These are phyloP conservation scores for Talaromyces borbonicus DNA, from an alignment of 495 filamentous ascomycete species.

Conservation along the genomic window DNA sequence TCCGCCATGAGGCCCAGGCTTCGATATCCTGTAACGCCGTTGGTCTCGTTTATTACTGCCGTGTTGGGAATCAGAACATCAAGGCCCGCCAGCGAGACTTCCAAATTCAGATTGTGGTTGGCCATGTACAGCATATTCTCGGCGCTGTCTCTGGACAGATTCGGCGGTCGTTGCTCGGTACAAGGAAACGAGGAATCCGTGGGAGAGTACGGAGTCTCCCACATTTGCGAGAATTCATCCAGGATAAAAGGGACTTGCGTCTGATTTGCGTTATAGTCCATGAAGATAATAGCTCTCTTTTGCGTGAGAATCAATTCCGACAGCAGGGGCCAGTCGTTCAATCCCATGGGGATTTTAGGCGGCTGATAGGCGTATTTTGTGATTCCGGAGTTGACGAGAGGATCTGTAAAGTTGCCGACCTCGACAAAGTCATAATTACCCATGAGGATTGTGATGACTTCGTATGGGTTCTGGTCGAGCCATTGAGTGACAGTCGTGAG, in stretches of 20 bases:
- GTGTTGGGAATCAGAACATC: constrained; percentile 69
- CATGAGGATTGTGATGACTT: constrained; percentile 84
- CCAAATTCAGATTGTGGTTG: constrained; percentile 83
- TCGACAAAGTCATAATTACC: constrained; percentile 67
- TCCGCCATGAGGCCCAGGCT: constrained; percentile 61
- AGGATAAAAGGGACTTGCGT: constrained; percentile 57
- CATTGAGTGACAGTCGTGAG: constrained; percentile 59
- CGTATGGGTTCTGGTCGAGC: constrained; percentile 70
- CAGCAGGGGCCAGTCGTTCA: constrained; percentile 78
- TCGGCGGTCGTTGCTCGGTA: constrained; percentile 49
- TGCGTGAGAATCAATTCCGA: constrained; percentile 61
- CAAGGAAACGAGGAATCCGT: constrained; percentile 51
- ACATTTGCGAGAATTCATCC: constrained; percentile 57
- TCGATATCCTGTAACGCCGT: constrained; percentile 51
- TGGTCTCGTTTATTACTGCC: constrained; percentile 55
- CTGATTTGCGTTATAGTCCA: constrained; percentile 83
- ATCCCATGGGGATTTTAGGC: constrained; percentile 53
- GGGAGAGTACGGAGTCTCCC: constrained; percentile 59
- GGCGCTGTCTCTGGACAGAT: constrained; percentile 40
- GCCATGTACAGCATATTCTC: constrained; percentile 68
- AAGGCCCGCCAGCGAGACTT: constrained; percentile 50
- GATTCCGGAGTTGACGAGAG: constrained; percentile 60
- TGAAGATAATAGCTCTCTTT: constrained; percentile 55
- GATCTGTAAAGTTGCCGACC: constrained; percentile 47
- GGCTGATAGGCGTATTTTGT: constrained; percentile 62